Conservation (phyloP, 163 green algal genomes). For the Coccomyxa subellipsoidea region DNA sequence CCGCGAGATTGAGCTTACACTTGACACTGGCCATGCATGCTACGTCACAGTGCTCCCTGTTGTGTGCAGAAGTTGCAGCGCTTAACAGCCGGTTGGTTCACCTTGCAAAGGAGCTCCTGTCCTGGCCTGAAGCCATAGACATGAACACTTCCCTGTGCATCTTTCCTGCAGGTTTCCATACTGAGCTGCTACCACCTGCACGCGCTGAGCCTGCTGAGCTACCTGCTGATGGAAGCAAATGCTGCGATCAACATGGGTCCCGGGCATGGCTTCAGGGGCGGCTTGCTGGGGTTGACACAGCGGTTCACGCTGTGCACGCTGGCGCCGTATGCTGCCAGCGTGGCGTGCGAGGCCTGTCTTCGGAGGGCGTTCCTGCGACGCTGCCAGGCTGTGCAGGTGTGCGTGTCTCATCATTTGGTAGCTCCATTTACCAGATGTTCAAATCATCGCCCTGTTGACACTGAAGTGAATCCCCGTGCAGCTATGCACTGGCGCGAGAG, state of each 20-base stretch:
- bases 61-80: no score
- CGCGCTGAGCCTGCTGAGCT: neutral
- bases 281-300: neutral
- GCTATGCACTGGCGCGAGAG: neutral
- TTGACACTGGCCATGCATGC: no score
- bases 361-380: neutral
- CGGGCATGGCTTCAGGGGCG: neutral
- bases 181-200: neutral
- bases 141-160: no score
- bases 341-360: neutral
- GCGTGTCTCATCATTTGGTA: no score
- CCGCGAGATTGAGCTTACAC: no score
- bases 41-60: no score
- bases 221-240: neutral
- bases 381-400: neutral
- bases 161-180: neutral
- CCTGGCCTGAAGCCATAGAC: neutral
- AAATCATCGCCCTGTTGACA: neutral
- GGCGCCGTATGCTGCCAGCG: neutral
- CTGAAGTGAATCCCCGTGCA: neutral
- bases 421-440: no score
- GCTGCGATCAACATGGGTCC: neutral
- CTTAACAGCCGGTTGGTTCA: no score
- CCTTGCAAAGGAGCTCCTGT: neutral
- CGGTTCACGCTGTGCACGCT: neutral